These are phyloP conservation scores for Mrakia blollopis DNA, from an alignment of 768 basidiomycete species.

Conservation along the genomic window DNA sequence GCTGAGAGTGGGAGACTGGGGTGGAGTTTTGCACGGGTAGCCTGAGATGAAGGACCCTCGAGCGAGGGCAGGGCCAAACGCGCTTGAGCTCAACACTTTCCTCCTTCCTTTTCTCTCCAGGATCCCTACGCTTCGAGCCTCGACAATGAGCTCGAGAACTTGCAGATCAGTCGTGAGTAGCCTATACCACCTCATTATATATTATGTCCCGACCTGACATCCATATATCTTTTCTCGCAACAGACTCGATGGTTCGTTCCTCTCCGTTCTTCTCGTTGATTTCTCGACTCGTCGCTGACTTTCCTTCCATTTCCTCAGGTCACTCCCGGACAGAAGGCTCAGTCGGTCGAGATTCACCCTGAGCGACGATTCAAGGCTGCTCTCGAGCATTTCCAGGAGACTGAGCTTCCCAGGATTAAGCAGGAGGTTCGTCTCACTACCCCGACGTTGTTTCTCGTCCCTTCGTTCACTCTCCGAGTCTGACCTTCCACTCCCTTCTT, in stretches of 20 bases:
- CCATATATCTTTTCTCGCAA: not conserved
- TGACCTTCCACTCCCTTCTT: not conserved
- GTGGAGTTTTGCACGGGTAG: too few species aligned
- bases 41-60: too few species aligned
- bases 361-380: slow-evolving; percentile 90
- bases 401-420: slow-evolving; percentile 71
- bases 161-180: slow-evolving; percentile 5
- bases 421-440: slow-evolving; percentile 51
- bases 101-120: not conserved
- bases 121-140: not conserved
- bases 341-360: slow-evolving; percentile 27
- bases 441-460: not conserved
- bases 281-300: not conserved
- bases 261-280: not conserved
- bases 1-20: too few species aligned
- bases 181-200: slow-evolving; percentile 11
- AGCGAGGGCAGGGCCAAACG: not conserved
- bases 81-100: slow-evolving; percentile 1
- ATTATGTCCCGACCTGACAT: not conserved
- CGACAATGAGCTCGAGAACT: slow-evolving; percentile 73
- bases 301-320: slow-evolving; percentile 6
- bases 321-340: slow-evolving; percentile 25
- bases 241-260: not conserved
- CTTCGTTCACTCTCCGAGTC: not conserved
- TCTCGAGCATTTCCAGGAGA: slow-evolving; percentile 85